Base-by-base conservation (phyloP, 1,284 basidiomycete genomes). In the Schizophyllum commune region DNA sequence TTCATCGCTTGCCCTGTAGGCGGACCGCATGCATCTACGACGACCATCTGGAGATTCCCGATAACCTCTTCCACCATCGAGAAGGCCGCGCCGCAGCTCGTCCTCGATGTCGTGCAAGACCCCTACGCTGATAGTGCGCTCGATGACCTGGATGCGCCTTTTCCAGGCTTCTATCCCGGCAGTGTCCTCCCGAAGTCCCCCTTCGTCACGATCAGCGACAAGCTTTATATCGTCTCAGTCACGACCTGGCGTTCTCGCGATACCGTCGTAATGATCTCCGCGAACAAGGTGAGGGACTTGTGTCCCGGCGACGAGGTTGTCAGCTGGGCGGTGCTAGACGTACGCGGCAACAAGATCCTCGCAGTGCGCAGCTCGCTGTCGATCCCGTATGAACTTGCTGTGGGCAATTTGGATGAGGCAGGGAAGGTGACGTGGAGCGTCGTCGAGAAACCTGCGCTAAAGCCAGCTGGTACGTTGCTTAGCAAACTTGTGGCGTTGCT, bases 151-250 rank as follows among this genome's bases (percentile, higher is more conserved):
- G 39, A 3, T 8, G 17, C 17, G 3, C 39, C 39, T 47, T 89
- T 89, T 68, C 86, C 87, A 0, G 89, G 89, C 0, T 70, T 91
- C 1, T 91, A 85, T 65, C 74, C 80, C 2, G 78, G 81, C 20
- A 76, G 77, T 60, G 77, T 72, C 61, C 69, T 88, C n/a, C 73
- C 78, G 0, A 55, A 72, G 0, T 70, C 68, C 4, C 79, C 83
- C 0, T 82, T 84, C 65, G 63, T 86, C 11, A 64, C 67, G 4
- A 60, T 74, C 17, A 60, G 60, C 1, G 62, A 66, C 22, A 62
- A 66, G 5, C 65, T 71, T 0, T 73, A 70, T 27, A 39, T 88
- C 11, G 69, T 83, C 8, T 70, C 78, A 0, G 75, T 79, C 21
- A 83, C 84, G 0, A 70, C 74, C 17, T 84, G 83, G 80, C 77